These are phyloP conservation scores for Margaritispora aquatica DNA, from an alignment of 495 filamentous ascomycete genomes.

Conservation along the genomic window DNA sequence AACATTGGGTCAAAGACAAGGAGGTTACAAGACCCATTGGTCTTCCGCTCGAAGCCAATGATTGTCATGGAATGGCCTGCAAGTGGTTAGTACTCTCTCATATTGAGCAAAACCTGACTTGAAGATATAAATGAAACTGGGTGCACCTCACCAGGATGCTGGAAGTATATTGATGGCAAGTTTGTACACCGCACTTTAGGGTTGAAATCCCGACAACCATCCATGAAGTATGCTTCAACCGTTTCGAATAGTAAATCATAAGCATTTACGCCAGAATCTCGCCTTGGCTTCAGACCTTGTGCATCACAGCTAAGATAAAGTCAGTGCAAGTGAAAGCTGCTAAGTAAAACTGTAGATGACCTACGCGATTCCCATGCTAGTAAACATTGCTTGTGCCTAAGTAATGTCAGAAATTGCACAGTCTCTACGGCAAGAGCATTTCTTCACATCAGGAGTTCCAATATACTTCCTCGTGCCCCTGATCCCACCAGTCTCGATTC, in stretches of 20 bases:
- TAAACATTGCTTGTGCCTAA: constrained; percentile 77
- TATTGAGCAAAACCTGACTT: background rate
- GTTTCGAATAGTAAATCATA: constrained; percentile 48
- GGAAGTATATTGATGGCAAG: constrained; percentile 83
- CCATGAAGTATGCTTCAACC: constrained; percentile 69
- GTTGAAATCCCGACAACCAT: constrained; percentile 30
- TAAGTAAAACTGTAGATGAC: constrained; percentile 15
- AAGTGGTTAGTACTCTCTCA: background rate
- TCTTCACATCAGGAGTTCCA: constrained; percentile 78
- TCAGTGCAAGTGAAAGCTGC: background rate
- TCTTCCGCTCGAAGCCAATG: constrained; percentile 69
- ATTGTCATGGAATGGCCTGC: constrained; percentile 89
- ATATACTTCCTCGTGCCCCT: constrained; percentile 89
- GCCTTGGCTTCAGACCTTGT: constrained; percentile 36
- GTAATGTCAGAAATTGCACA: background rate
- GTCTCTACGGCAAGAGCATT: background rate
- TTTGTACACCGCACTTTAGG: constrained; percentile 59
- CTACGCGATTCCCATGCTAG: constrained; percentile 59
- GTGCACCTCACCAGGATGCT: constrained; percentile 60
- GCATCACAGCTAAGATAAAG: constrained; percentile 44
- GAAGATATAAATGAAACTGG: background rate
- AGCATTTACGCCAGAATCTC: constrained; percentile 2
- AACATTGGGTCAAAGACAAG: constrained; percentile 90
- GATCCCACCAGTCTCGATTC: constrained; percentile 82
- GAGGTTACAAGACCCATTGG: constrained; percentile 60